Evolutionary conservation across 2,329 filamentous ascomycete species (phyloP).

Genomic region (Chaetoscypha palmicola): DNA sequence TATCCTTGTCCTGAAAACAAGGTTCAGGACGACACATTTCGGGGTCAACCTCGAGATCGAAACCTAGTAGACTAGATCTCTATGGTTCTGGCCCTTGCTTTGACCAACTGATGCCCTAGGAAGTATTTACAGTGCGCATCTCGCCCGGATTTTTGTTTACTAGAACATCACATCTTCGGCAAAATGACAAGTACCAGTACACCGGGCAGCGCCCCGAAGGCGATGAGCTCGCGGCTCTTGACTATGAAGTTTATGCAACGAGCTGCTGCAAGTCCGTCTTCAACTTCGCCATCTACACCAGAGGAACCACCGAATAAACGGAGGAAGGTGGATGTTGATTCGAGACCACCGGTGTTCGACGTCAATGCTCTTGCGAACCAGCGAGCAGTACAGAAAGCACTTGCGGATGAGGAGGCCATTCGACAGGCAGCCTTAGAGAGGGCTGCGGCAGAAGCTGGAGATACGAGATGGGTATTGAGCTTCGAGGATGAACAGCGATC

Average conservation of each 20-base stretch:
- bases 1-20: background rate
- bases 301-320: constrained; percentile 56
- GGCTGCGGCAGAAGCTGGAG: constrained; percentile 55
- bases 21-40: constrained; percentile 5
- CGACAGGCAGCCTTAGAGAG: constrained; percentile 54
- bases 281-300: constrained; percentile 38
- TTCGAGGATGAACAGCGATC: constrained; percentile 36
- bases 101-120: no score
- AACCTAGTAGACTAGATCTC: background rate
- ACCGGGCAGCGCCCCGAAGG: constrained; percentile 44
- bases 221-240: constrained; percentile 79
- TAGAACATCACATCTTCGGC: no score
- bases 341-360: constrained; percentile 33
- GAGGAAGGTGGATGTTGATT: constrained; percentile 41
- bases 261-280: constrained; percentile 52
- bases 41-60: background rate
- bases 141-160: no score
- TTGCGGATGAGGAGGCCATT: constrained; percentile 61
- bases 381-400: constrained; percentile 53
- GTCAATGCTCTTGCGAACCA: constrained; percentile 46
- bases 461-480: constrained; percentile 70
- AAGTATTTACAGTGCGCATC: no score
- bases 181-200: constrained; percentile 25
- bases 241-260: constrained; percentile 99
- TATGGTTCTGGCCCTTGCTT: no score